These are phyloP conservation scores for Geranium incanum DNA, from an alignment of 441 rosid species.

Conservation along the genomic window DNA sequence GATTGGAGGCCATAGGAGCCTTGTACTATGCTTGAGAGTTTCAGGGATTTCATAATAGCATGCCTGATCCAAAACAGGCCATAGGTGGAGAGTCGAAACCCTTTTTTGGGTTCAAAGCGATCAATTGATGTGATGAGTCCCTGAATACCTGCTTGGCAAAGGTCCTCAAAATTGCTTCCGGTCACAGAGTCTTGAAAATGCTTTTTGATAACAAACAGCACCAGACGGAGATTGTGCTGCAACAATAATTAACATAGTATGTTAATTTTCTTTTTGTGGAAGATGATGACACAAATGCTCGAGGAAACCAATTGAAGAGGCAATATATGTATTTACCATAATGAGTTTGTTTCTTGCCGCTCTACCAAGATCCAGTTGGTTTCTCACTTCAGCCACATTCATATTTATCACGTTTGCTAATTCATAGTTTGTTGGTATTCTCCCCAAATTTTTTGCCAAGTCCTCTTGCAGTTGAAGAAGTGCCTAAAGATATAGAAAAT, in stretches of 20 bases:
- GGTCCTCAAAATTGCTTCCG: slow-evolving; percentile 74
- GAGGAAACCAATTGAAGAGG: neutral
- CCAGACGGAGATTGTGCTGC: slow-evolving; percentile 96
- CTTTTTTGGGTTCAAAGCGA: slow-evolving; percentile 74
- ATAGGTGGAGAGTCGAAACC: slow-evolving; percentile 69
- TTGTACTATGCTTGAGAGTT: slow-evolving; percentile 68
- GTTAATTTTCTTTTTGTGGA: neutral
- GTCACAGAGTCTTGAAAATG: slow-evolving; percentile 72
- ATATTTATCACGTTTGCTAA: slow-evolving; percentile 47
- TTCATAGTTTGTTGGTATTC: slow-evolving; percentile 58
- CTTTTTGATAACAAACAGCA: slow-evolving; percentile 73
- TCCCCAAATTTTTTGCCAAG: slow-evolving; percentile 36
- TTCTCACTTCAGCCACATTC: slow-evolving; percentile 40
- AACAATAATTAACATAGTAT: slow-evolving; percentile 12
- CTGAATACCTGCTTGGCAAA: slow-evolving; percentile 86
- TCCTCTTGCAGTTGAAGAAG: slow-evolving; percentile 50
- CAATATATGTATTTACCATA: slow-evolving; percentile 33
- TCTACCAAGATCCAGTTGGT: slow-evolving; percentile 49
- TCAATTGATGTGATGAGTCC: slow-evolving; percentile 84
- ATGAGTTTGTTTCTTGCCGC: slow-evolving; percentile 86
- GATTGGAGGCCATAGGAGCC: slow-evolving; percentile 85
- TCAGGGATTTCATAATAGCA: slow-evolving; percentile 77
- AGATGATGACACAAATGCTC: neutral
- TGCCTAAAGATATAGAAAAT: slow-evolving; percentile 33
- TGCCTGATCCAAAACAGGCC: slow-evolving; percentile 86